Percentiles rank a stretch among this genome's conserved stretches.
These are phyloP conservation scores for Phytophthora crassamura DNA, from an alignment of 352 stramenopile species.

Conservation along the genomic window DNA sequence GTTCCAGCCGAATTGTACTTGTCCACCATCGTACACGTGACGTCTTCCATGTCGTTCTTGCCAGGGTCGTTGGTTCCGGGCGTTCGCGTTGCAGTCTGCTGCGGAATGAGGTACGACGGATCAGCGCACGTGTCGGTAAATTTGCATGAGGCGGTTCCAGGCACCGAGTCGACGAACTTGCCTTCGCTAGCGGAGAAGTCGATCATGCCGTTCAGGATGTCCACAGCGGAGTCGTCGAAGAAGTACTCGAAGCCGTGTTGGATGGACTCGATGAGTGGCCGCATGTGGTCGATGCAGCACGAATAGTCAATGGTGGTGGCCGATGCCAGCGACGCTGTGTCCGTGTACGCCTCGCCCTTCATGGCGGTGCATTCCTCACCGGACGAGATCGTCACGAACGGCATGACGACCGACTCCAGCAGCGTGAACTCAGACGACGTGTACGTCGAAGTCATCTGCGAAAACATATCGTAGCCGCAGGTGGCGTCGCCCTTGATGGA, in stretches of 20 bases:
- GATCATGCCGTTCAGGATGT: conserved; percentile 60
- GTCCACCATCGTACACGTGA: conserved; percentile 40
- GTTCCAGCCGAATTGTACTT: conserved; percentile 47
- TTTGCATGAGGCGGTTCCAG: conserved; percentile 37
- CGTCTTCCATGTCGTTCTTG: conserved; percentile 45
- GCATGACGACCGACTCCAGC: conserved; percentile 53
- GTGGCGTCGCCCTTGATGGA: conserved; percentile 37
- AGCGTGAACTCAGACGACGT: conserved; percentile 42
- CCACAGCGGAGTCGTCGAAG: conserved; percentile 39
- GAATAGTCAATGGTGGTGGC: conserved; percentile 49
- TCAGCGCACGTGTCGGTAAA: conserved; percentile 50
- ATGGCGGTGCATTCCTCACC: conserved; percentile 50
- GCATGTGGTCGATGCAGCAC: conserved; percentile 53
- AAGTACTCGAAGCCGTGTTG: conserved; percentile 48
- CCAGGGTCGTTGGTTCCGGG: conserved; percentile 48
- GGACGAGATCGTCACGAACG: conserved; percentile 48
- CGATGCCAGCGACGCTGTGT: conserved; percentile 41
- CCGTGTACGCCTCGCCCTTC: conserved; percentile 45
- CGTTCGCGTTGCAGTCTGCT: conserved; percentile 35
- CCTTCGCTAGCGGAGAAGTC: conserved; percentile 36
- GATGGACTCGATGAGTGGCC: conserved; percentile 51
- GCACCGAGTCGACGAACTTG: conserved; percentile 50
- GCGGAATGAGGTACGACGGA: conserved; percentile 38
- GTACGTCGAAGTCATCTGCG: conserved; percentile 54
- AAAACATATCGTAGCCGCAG: conserved; percentile 50